A percentile compares a stretch with the other conserved stretches of the same genome.
These are phyloP conservation scores for Ogataea dorogensis DNA, from an alignment of 805 yeast species.

Conservation along the genomic window DNA sequence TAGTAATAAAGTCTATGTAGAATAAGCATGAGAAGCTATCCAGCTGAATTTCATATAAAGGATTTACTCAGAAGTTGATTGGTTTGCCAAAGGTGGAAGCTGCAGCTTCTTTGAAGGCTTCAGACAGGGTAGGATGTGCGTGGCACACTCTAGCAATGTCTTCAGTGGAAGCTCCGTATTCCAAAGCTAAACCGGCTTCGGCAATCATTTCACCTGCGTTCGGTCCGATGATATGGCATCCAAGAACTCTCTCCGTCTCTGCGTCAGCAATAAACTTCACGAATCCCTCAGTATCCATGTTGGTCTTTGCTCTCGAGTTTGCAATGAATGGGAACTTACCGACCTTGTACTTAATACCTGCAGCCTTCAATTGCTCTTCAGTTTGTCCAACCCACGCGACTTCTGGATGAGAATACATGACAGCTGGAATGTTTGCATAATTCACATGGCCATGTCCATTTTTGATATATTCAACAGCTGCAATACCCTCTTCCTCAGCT, in stretches of 20 bases:
- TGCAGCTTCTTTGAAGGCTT: constrained; percentile 98
- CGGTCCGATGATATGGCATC: constrained; percentile 96
- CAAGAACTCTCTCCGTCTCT: constrained; percentile 93
- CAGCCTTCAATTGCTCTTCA: constrained; percentile 91
- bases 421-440: constrained; percentile 96
- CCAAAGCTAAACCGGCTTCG: constrained; percentile 95
- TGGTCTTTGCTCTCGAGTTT: constrained; percentile 99
- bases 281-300: constrained; percentile 94
- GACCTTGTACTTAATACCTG: constrained; percentile 85
- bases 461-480: constrained; percentile 94
- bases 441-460: constrained; percentile 96
- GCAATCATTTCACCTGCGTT: constrained; percentile 99
- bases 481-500: constrained; percentile 99
- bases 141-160: constrained; percentile 97
- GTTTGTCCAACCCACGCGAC: constrained; percentile 99
- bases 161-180: constrained; percentile 98
- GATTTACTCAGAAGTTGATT: constrained; percentile 62
- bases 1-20: not conserved
- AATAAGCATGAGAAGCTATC: not conserved
- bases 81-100: constrained; percentile 89
- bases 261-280: constrained; percentile 95
- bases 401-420: constrained; percentile 99
- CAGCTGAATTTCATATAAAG: not conserved
- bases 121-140: constrained; percentile 97
- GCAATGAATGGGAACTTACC: constrained; percentile 99